Evolutionary conservation across 2,329 filamentous ascomycete genomes (phyloP), one percentile per base, ranked within the genome.

Genomic region (Colletotrichum shisoi): DNA sequence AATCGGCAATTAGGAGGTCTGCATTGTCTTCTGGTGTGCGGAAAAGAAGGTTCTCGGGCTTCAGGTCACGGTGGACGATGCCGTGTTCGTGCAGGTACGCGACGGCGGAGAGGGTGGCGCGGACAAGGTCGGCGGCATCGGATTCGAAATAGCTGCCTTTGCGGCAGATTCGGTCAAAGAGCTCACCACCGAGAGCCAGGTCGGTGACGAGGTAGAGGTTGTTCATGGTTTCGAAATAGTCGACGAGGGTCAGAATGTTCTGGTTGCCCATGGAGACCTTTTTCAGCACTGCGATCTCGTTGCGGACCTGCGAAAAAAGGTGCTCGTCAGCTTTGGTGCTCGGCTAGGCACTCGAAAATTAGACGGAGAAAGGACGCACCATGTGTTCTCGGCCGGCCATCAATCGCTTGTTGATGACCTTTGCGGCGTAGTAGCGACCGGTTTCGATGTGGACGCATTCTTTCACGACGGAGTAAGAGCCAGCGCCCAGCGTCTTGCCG

Each of bases 171-270:
- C 95, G 92, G 79, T 99, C 95, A 78, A 99, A 99, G 17, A 99
- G 88, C 79, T 99, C 95, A 72, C 95, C 95, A 70, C 95, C 95
- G 19, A 98, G 89, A 19, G 95, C 95, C 39, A 99, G 90, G 76
- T 99, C 95, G 49, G 95, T 98, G 58, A 99, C 95, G 44, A 99
- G 89, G 78, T 99, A 99, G 71, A 99, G 86, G 80, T 99, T 99
- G 82, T 99, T 98, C 92, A 97, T 96, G 7, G 95, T 99, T 82
- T 99, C 95, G 76, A 99, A 99, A 80, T 98, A 99, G 82, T 99
- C 95, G 74, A 98, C 95, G 67, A 99, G 85, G 1, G 95, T 99
- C 69, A 99, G 83, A 77, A 99, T 98, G 77, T 99, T 99, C 79
- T 95, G 92, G 81, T 99, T 94, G 62, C 95, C 95, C 92, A 99